A percentile compares a stretch with the other conserved stretches of the same genome.
These are phyloP conservation scores for Eucalyptus sp. DNA, from an alignment of 345 rosid species.

Conservation along the genomic window DNA sequence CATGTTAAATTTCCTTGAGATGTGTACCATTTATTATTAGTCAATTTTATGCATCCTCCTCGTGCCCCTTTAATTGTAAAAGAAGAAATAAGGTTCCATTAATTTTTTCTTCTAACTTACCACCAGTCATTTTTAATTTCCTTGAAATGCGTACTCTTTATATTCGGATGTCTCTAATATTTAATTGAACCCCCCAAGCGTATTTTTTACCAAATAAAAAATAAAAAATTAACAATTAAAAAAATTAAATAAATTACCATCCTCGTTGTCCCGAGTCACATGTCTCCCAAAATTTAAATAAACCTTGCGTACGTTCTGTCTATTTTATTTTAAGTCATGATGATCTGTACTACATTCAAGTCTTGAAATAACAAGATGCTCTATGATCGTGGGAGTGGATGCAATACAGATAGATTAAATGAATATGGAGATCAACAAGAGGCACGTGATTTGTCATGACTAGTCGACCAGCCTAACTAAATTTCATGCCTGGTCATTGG, in stretches of 20 bases:
- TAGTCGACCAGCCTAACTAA: fast-evolving
- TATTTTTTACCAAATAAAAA: background rate
- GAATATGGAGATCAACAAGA: background rate
- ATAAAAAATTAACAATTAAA: too few species aligned
- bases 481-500: background rate
- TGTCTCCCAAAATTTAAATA: background rate
- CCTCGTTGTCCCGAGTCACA: background rate
- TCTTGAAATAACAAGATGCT: background rate
- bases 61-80: background rate
- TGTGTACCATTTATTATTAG: background rate
- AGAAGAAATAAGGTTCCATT: background rate
- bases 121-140: background rate
- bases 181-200: background rate
- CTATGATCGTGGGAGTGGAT: background rate
- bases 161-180: background rate
- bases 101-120: background rate
- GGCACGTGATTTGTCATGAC: background rate
- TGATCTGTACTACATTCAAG: background rate
- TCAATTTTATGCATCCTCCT: background rate
- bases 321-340: background rate
- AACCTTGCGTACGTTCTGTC: background rate
- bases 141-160: background rate
- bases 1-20: background rate
- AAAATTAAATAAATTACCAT: background rate
- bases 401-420: background rate